These are phyloP conservation scores for Rhizopogon sp. DNA, from an alignment of 768 basidiomycete genomes.

Conservation along the genomic window DNA sequence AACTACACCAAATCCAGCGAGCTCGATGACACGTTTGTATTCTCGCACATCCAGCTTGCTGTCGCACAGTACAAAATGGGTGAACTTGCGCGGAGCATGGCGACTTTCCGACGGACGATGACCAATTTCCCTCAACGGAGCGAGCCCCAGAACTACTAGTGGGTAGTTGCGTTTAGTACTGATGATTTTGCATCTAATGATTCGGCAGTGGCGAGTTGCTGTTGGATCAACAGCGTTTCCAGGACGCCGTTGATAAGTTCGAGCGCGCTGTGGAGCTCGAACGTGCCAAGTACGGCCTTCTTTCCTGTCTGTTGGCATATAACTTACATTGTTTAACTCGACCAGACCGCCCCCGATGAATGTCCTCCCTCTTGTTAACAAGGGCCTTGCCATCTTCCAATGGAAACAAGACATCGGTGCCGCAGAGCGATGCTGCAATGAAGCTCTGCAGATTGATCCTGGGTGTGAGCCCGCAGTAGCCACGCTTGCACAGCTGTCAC, in stretches of 20 bases:
- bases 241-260: conserved; percentile 89
- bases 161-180: conserved; percentile 21
- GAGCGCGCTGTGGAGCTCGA: conserved; percentile 89
- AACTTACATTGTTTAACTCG: background rate
- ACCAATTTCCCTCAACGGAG: conserved; percentile 80
- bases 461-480: conserved; percentile 97
- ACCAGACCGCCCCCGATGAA: conserved; percentile 52
- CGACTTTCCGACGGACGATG: conserved; percentile 82
- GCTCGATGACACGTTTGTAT: conserved; percentile 86
- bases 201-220: conserved; percentile 80
- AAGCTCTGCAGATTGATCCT: conserved; percentile 83
- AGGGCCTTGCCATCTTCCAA: conserved; percentile 94
- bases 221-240: conserved; percentile 84
- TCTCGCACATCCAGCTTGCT: conserved; percentile 95
- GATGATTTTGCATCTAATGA: background rate
- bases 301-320: background rate
- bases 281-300: conserved; percentile 52
- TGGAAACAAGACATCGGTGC: conserved; percentile 86
- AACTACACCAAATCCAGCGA: conserved; percentile 90
- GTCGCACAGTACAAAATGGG: conserved; percentile 95
- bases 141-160: conserved; percentile 97
- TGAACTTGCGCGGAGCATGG: conserved; percentile 77
- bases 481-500: conserved; percentile 86
- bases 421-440: conserved; percentile 81
- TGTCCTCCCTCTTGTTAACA: conserved; percentile 94